These are phyloP conservation scores for Xylaria cubensis DNA, from an alignment of 495 filamentous ascomycete genomes.

Conservation along the genomic window DNA sequence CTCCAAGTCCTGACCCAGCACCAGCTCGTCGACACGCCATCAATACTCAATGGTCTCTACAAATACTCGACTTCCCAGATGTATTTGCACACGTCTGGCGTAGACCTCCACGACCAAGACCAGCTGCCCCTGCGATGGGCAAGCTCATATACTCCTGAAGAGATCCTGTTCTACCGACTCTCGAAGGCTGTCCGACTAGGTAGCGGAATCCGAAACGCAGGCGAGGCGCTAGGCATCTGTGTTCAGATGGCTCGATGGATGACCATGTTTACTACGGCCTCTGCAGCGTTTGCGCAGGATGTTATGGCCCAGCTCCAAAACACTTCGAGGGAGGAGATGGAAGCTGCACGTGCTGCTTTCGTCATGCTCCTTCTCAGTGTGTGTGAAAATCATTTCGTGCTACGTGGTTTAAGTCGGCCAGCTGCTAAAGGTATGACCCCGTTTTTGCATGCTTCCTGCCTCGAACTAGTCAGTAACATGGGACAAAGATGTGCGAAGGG, in stretches of 20 bases:
- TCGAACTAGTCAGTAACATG: slow-evolving; percentile 27
- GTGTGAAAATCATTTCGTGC: slow-evolving; percentile 56
- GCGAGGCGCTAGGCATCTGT: slow-evolving; percentile 47
- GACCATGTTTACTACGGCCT: slow-evolving; percentile 49
- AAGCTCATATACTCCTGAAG: slow-evolving; percentile 56
- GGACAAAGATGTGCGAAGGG: slow-evolving; percentile 49
- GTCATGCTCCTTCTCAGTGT: slow-evolving; percentile 56
- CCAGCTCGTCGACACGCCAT: slow-evolving; percentile 59
- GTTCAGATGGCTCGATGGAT: slow-evolving; percentile 51
- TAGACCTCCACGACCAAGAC: slow-evolving; percentile 31
- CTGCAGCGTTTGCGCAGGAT: slow-evolving; percentile 50
- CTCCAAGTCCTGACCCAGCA: slow-evolving; percentile 64
- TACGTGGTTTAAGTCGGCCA: slow-evolving; percentile 51
- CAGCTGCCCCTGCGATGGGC: slow-evolving; percentile 49
- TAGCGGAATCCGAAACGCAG: slow-evolving; percentile 40
- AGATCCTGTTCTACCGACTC: slow-evolving; percentile 59
- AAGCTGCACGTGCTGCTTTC: slow-evolving; percentile 60
- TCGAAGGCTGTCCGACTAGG: slow-evolving; percentile 53
- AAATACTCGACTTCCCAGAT: slow-evolving; percentile 62
- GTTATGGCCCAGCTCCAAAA: slow-evolving; percentile 48
- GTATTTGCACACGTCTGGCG: slow-evolving; percentile 36
- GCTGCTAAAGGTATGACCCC: slow-evolving; percentile 51
- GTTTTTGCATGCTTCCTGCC: slow-evolving; percentile 23
- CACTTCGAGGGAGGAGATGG: slow-evolving; percentile 55
- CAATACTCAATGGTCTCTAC: slow-evolving; percentile 64